These are phyloP conservation scores for Xerocomus minutiporus DNA, from an alignment of 1,284 basidiomycete genomes.

Conservation along the genomic window DNA sequence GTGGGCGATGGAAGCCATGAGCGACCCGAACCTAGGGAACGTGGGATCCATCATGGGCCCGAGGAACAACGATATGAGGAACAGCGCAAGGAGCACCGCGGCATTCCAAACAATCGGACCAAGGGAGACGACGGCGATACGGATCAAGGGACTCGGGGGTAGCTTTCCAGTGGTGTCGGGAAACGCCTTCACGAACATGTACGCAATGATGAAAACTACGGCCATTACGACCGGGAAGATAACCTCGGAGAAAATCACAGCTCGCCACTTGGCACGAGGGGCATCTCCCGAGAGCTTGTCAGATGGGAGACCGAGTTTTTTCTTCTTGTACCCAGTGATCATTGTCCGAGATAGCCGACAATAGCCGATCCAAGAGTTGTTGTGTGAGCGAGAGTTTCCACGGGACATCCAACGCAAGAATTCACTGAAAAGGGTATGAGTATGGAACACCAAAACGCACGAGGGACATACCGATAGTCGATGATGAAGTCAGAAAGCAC, in stretches of 20 bases:
- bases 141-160: conserved; percentile 76
- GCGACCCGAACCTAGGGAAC: conserved; percentile 83
- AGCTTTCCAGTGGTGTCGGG: conserved; percentile 60
- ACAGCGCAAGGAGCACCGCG: conserved; percentile 78
- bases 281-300: conserved; percentile 92
- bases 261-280: conserved; percentile 85
- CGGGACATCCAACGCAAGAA: conserved; percentile 97
- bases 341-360: conserved; percentile 91
- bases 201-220: conserved; percentile 79
- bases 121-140: conserved; percentile 89
- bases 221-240: conserved; percentile 83
- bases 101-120: conserved; percentile 97
- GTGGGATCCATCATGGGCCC: conserved; percentile 86
- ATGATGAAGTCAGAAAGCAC: conserved; percentile 92
- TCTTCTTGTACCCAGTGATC: conserved; percentile 98
- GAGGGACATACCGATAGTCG: conserved; percentile 74
- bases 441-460: conserved; percentile 2
- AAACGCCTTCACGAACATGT: conserved; percentile 89
- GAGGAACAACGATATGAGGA: conserved; percentile 88
- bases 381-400: conserved; percentile 93
- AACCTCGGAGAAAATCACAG: conserved; percentile 85
- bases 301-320: conserved; percentile 89
- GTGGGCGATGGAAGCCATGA: conserved; percentile 88
- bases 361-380: conserved; percentile 97
- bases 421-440: conserved; percentile 51